Conservation (phyloP, 371 early-diverging fungal genomes). For the Mucor mucedo region DNA sequence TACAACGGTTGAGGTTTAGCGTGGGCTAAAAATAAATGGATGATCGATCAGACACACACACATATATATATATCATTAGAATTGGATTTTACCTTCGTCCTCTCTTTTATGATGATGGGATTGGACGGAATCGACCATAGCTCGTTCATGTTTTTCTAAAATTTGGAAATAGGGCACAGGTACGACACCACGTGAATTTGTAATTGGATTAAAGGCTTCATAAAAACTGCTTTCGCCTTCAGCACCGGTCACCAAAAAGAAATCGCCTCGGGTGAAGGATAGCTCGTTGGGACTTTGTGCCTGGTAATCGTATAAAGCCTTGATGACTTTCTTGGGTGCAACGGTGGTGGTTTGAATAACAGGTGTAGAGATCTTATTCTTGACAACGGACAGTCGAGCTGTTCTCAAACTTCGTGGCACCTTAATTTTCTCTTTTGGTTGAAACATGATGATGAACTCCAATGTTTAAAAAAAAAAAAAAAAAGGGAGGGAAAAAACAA, state of each 20-base stretch:
- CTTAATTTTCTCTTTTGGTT: conserved; percentile 34
- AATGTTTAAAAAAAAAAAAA: conserved; percentile 3
- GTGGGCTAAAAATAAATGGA: neutral
- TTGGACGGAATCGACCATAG: conserved; percentile 18
- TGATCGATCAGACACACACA: too few relatives aligned
- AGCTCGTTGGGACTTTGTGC: conserved; percentile 70
- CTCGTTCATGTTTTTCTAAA: conserved; percentile 55
- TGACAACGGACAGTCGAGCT: conserved; percentile 33
- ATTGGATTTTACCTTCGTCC: neutral
- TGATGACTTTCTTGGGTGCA: conserved; percentile 81
- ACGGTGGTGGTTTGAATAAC: conserved; percentile 33
- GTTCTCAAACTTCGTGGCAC: conserved; percentile 32
- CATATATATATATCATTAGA: too few relatives aligned
- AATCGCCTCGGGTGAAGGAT: conserved; percentile 81
- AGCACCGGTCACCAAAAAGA: conserved; percentile 81
- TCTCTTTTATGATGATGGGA: neutral
- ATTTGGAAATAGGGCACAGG: conserved; percentile 78
- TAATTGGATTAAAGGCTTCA: conserved; percentile 81
- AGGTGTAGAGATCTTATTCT: conserved; percentile 41
- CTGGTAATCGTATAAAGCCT: conserved; percentile 70
- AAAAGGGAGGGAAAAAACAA: neutral
- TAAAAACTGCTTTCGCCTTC: conserved; percentile 69
- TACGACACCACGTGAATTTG: conserved; percentile 75
- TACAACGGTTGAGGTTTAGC: conserved; percentile 39
- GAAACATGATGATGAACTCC: conserved; percentile 17